Evolutionary conservation across 2,329 filamentous ascomycete species (phyloP).

Genomic region (Cladophialophora psammophila): DNA sequence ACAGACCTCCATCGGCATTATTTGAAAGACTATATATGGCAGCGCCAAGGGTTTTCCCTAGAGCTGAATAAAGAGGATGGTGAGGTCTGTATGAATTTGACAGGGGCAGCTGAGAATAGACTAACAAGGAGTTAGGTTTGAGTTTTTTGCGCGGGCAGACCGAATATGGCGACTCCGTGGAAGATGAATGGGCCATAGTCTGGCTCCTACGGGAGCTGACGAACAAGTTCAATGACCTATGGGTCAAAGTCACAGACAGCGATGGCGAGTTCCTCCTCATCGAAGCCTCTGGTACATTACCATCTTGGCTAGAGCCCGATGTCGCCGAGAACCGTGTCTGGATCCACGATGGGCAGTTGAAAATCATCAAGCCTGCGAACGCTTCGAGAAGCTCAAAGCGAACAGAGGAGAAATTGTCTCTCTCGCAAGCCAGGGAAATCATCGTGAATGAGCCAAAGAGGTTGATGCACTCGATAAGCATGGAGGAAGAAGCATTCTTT

Average conservation of each 20-base stretch:
- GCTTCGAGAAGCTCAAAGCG: conserved; percentile 54
- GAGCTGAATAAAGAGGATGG: conserved; percentile 68
- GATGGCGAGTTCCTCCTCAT: conserved; percentile 96
- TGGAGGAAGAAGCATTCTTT: conserved; percentile 92
- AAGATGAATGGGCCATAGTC: conserved; percentile 97
- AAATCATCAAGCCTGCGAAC: conserved; percentile 69
- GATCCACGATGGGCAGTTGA: conserved; percentile 79
- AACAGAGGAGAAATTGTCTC: conserved; percentile 59
- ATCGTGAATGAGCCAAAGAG: conserved; percentile 64
- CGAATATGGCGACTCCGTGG: conserved; percentile 91
- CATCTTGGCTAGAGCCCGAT: conserved; percentile 90
- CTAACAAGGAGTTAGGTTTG: conserved; percentile 48
- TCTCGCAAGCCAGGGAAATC: conserved; percentile 69
- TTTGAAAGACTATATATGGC: conserved; percentile 93
- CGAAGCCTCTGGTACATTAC: conserved; percentile 87
- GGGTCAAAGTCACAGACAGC: conserved; percentile 82
- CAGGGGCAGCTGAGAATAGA: conserved; percentile 29
- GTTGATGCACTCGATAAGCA: conserved; percentile 73
- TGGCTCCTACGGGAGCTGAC: conserved; percentile 85
- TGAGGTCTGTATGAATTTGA: conserved; percentile 47
- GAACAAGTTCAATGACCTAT: conserved; percentile 73
- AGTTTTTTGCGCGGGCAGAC: conserved; percentile 76
- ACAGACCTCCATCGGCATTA: conserved; percentile 68
- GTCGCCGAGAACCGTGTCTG: conserved; percentile 87
- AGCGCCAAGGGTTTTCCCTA: conserved; percentile 80